Evolutionary conservation across 208 protist species (phyloP).

Genomic region (Wallacemonas sp.): DNA sequence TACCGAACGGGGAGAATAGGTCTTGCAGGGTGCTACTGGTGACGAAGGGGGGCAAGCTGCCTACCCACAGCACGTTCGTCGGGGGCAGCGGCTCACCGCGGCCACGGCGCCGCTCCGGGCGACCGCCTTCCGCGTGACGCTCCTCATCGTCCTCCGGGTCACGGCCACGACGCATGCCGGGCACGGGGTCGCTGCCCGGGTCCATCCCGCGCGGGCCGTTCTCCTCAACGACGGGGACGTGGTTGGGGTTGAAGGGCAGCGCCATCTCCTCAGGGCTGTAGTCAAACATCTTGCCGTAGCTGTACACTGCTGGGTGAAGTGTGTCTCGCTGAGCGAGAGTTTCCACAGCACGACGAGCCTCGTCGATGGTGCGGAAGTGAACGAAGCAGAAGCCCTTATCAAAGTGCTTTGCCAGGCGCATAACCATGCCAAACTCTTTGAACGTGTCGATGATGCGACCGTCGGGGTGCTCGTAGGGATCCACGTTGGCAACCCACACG

Average conservation of each 20-base stretch:
- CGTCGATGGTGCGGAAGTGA: slow-evolving; percentile 76
- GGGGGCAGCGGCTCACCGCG: slow-evolving; percentile 63
- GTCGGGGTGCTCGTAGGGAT: slow-evolving; percentile 47
- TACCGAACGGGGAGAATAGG: slow-evolving; percentile 79
- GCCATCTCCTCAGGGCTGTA: slow-evolving; percentile 76
- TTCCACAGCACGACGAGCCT: slow-evolving; percentile 71
- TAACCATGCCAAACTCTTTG: slow-evolving; percentile 75
- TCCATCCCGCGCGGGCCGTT: neutral
- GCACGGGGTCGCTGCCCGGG: slow-evolving; percentile 16
- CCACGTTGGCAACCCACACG: slow-evolving; percentile 85
- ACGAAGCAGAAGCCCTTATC: slow-evolving; percentile 85
- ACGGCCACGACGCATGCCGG: slow-evolving; percentile 8
- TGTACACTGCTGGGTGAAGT: slow-evolving; percentile 62
- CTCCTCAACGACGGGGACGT: neutral
- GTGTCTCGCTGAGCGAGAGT: slow-evolving; percentile 50
- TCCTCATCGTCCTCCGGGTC: neutral
- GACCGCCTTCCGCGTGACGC: neutral
- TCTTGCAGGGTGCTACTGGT: slow-evolving; percentile 68
- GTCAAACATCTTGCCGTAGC: slow-evolving; percentile 86
- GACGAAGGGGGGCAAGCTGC: slow-evolving; percentile 67
- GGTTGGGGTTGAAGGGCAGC: slow-evolving; percentile 39
- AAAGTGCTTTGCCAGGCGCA: slow-evolving; percentile 65
- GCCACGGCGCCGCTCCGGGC: slow-evolving; percentile 35
- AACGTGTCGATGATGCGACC: slow-evolving; percentile 52
- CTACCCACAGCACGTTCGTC: slow-evolving; percentile 81